Base-by-base conservation (phyloP, 129 eudicot genomes). In the carrot (Daucus carota) region DNA sequence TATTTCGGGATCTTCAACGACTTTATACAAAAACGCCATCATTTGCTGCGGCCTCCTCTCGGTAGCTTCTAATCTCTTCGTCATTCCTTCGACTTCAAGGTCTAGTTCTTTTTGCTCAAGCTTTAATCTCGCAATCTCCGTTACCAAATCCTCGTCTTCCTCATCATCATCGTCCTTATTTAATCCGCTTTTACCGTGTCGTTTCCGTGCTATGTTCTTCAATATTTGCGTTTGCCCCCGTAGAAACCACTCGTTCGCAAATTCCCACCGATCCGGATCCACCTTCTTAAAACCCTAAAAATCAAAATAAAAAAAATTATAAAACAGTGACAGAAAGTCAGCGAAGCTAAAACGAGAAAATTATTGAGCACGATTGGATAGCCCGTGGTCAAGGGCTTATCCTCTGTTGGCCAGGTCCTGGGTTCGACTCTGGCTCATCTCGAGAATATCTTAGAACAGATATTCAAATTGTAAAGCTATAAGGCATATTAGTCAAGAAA, bases 1-100 rank as follows among this genome's bases (percentile, higher is more conserved):
- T 40, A 92, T 84, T 40, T 87, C 86, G 3, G 97, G 97, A 44
- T 92, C 96, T n/a, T 92, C 84, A 2, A 84, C 96, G 0, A 92
- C 88, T 77, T 89, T 92, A 73, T 75, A 83, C 46, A 90, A 41
- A 69, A 92, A 92, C 47, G 91, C 82, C 97, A 92, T 88, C 97
- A 92, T 92, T 68, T 92, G 97, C 34, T 87, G 90, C 24, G 97
- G 97, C 59, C 96, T 78, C 33, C 83, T 81, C 83, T 92, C 93
- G 28, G 96, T 90, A n/a, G 93, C 91, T 73, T 92, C 92, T 4
- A 92, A 67, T 52, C 97, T 73, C 46, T 79, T 86, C 82, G 79
- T 89, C 97, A 92, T 92, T 11, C 85, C 88, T 33, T 75, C 76
- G 17, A 92, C 65, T 44, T 86, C 96, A 38, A 73, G 81, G 20